Percentiles rank a stretch among this genome's conserved stretches.
phyloP scores from a whole-genome alignment of 1,139 yeast genomes.

The Yamadazyma jaroonii region DNA sequence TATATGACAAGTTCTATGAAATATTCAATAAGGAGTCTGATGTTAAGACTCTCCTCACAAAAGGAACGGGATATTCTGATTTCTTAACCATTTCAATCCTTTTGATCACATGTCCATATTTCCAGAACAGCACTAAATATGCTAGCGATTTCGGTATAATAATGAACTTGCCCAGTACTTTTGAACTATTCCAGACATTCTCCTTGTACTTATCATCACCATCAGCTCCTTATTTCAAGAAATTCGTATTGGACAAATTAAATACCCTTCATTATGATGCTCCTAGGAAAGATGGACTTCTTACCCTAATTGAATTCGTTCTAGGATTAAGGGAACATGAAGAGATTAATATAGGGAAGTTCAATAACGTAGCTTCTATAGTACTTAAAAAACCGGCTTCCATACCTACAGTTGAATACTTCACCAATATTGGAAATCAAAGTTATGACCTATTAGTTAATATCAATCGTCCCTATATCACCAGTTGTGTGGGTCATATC shows the following conservation, averaged over 20 bases:
- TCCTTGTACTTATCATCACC: conserved; percentile 49
- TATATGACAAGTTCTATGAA: conserved; percentile 31
- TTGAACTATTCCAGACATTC: conserved; percentile 55
- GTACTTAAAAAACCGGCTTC: conserved; percentile 59
- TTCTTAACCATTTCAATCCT: conserved; percentile 56
- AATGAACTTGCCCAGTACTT: conserved; percentile 50
- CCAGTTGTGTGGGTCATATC: conserved; percentile 57
- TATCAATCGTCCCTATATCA: conserved; percentile 60
- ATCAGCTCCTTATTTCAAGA: conserved; percentile 38
- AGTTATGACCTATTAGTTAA: conserved; percentile 53
- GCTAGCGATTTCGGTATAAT: conserved; percentile 15
- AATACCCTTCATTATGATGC: conserved; percentile 56
- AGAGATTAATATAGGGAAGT: conserved; percentile 59
- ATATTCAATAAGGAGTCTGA: conserved; percentile 45
- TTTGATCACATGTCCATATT: conserved; percentile 42
- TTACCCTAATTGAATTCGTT: conserved; percentile 70
- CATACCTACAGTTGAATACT: conserved; percentile 49
- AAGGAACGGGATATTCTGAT: conserved; percentile 76
- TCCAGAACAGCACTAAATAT: conserved; percentile 13
- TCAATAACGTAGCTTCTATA: conserved; percentile 63
- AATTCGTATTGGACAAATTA: conserved; percentile 43
- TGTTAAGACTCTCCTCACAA: conserved; percentile 53
- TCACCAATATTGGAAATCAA: conserved; percentile 55
- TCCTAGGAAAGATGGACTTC: conserved; percentile 58
- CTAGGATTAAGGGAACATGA: conserved; percentile 76